Conservation (phyloP, 768 basidiomycete species). For the Tricholoma furcatifolium region DNA sequence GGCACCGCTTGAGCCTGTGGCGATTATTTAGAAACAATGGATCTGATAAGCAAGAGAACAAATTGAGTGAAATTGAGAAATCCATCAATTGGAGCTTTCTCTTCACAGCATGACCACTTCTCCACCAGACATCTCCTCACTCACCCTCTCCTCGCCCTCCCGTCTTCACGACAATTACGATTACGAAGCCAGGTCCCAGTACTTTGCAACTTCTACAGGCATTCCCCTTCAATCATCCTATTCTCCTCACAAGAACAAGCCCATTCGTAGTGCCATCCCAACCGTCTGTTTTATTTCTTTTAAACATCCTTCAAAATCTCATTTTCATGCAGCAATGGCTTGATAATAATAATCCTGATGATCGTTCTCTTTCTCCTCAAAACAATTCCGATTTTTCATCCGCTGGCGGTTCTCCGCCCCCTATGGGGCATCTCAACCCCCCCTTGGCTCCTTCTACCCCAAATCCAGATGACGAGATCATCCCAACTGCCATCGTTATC, state of each 20-base stretch:
- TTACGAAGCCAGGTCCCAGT: constrained; percentile 72
- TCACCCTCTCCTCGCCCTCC: constrained; percentile 75
- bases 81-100: constrained; percentile 25
- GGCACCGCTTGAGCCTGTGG: constrained; percentile 45
- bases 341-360: constrained; percentile 67
- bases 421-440: constrained; percentile 47
- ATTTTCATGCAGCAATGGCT: constrained; percentile 74
- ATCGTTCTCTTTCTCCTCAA: constrained; percentile 79
- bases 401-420: constrained; percentile 74
- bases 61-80: constrained; percentile 16
- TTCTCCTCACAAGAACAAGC: constrained; percentile 76
- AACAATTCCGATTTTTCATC: constrained; percentile 90
- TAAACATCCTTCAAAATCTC: constrained; percentile 14
- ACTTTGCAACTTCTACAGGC: constrained; percentile 62
- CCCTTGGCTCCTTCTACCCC: constrained; percentile 50
- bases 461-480: constrained; percentile 82
- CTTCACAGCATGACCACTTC: constrained; percentile 71
- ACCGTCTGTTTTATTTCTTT: constrained; percentile 50
- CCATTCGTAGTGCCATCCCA: constrained; percentile 68
- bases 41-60: constrained; percentile 31
- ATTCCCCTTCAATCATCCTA: constrained; percentile 59
- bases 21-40: constrained; percentile 18
- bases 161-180: constrained; percentile 87
- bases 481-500: constrained; percentile 99
- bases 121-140: constrained; percentile 76